Evolutionary conservation across 345 rosid species (phyloP).

Genomic region (Stellera chamaejasme): DNA sequence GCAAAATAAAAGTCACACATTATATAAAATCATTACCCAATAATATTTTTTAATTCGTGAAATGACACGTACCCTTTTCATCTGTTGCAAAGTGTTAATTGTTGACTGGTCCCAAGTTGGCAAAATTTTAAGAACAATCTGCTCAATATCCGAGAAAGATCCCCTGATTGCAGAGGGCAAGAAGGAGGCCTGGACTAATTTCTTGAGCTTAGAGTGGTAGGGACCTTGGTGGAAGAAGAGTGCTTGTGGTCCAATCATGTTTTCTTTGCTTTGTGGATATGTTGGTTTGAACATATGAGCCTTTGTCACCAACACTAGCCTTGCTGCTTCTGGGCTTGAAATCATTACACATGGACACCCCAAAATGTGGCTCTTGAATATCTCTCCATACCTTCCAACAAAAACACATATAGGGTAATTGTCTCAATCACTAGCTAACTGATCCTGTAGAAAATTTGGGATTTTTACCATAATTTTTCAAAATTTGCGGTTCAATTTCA

Average conservation of each 20-base stretch:
- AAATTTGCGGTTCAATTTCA: too few species aligned
- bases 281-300: conserved; percentile 87
- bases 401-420: too few species aligned
- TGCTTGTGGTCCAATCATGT: conserved; percentile 79
- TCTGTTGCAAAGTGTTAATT: conserved; percentile 72
- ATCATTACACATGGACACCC: conserved; percentile 99
- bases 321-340: conserved; percentile 81
- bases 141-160: conserved; percentile 65
- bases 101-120: conserved; percentile 47
- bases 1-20: background rate
- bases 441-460: too few species aligned
- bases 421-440: too few species aligned
- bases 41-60: background rate
- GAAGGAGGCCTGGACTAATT: conserved; percentile 64
- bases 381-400: conserved; percentile 56
- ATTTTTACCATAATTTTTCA: too few species aligned
- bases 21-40: background rate
- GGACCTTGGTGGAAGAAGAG: conserved; percentile 83
- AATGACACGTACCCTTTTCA: conserved; percentile 60
- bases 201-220: conserved; percentile 64
- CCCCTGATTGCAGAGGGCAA: conserved; percentile 61
- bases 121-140: conserved; percentile 41
- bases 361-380: conserved; percentile 83
- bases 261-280: conserved; percentile 87
- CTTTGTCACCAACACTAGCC: conserved; percentile 50